These are phyloP conservation scores for Monosporascus sp. DNA, from an alignment of 2,329 filamentous ascomycete genomes.

Conservation along the genomic window DNA sequence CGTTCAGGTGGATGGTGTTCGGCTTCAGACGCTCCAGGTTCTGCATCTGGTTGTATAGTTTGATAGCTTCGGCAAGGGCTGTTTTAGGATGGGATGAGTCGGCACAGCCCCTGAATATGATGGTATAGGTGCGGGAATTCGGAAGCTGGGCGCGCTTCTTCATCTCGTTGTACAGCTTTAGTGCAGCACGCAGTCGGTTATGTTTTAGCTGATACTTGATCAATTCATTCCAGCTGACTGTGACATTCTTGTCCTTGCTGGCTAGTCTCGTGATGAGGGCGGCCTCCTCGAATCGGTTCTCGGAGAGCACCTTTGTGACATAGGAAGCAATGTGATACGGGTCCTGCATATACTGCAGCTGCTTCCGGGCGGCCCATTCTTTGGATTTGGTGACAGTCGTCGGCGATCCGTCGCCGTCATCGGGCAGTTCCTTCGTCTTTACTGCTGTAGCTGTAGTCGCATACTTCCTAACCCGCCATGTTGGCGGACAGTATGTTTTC, in stretches of 20 bases:
- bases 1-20: constrained; percentile 80
- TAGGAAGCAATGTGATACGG: constrained; percentile 67
- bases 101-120: constrained; percentile 72
- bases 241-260: constrained; percentile 57
- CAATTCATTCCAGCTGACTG: constrained; percentile 84
- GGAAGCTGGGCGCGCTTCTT: constrained; percentile 84
- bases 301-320: constrained; percentile 54
- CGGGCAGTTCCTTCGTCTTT: constrained; percentile 1
- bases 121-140: constrained; percentile 77
- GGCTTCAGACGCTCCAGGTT: constrained; percentile 59
- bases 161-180: constrained; percentile 97
- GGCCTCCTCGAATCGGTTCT: constrained; percentile 60
- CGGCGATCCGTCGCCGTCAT: constrained; percentile 12
- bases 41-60: constrained; percentile 71
- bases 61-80: constrained; percentile 63
- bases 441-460: constrained; percentile 7
- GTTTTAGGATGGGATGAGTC: constrained; percentile 50
- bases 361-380: constrained; percentile 40
- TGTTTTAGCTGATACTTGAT: constrained; percentile 65
- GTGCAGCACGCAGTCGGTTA: constrained; percentile 54
- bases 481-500: constrained; percentile 3
- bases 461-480: constrained; percentile 11
- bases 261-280: constrained; percentile 61
- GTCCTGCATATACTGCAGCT: constrained; percentile 61
- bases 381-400: constrained; percentile 18